Evolutionary conservation across 73 alveolate genomes (phyloP).

Genomic region (Paramecium sexaurelia): DNA sequence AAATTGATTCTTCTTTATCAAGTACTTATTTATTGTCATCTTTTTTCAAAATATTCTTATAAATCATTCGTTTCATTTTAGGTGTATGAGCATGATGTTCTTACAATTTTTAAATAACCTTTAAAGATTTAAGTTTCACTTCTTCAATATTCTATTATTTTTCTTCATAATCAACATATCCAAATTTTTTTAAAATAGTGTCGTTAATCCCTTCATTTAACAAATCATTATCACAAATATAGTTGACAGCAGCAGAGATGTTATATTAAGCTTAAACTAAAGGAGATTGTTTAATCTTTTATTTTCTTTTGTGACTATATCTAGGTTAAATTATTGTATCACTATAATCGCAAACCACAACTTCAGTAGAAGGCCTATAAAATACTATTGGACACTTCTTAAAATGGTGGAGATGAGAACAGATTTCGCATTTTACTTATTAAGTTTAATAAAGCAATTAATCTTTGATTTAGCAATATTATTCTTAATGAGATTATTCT

Average conservation of each 20-base stretch:
- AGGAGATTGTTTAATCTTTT: neutral
- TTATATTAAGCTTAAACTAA: neutral
- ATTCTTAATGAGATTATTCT: neutral
- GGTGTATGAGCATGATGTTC: neutral
- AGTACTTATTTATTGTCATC: neutral
- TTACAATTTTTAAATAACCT: neutral
- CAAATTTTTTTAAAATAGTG: neutral
- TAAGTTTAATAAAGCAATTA: neutral
- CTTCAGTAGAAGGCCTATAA: neutral
- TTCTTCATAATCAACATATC: neutral
- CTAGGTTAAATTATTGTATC: neutral
- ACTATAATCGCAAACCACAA: neutral
- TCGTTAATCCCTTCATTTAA: constrained; percentile 1
- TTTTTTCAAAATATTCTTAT: neutral
- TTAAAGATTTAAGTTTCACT: neutral
- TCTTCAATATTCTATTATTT: neutral
- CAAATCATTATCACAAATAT: neutral
- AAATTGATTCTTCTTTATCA: neutral
- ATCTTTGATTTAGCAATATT: constrained; percentile 34
- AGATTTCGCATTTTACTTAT: neutral
- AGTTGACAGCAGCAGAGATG: neutral
- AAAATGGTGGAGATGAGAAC: neutral
- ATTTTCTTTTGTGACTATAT: neutral
- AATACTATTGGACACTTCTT: neutral
- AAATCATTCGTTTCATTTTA: neutral